phyloP scores from a whole-genome alignment of 1,284 basidiomycete species.

The Cryptococcus sp. region DNA sequence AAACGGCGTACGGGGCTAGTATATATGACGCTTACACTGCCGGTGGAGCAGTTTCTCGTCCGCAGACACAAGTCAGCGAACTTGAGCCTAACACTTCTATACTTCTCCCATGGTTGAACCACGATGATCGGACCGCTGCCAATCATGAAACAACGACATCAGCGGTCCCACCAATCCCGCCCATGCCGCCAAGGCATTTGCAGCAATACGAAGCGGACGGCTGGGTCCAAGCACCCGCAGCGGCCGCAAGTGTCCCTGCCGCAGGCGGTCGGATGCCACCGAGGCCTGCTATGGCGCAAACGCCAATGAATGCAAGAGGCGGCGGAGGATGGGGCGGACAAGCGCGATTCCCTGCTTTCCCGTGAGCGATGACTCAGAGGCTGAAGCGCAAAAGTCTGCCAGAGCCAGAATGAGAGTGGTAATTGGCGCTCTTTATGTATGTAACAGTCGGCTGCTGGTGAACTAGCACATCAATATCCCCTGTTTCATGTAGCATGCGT shows the following conservation, averaged over 20 bases:
- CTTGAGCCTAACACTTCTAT: slow-evolving; percentile 20
- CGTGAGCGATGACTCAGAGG: too few relatives aligned
- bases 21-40: slow-evolving; percentile 10
- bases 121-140: background rate
- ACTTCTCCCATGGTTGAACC: slow-evolving; percentile 20
- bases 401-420: too few relatives aligned
- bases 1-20: slow-evolving; percentile 8
- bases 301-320: background rate
- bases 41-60: slow-evolving; percentile 5
- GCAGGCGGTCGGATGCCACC: slow-evolving; percentile 1
- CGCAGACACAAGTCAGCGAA: slow-evolving; percentile 14
- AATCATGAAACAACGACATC: background rate
- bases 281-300: slow-evolving; percentile 17
- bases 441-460: too few relatives aligned
- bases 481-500: too few relatives aligned
- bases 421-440: too few relatives aligned
- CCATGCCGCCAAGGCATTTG: background rate
- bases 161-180: background rate
- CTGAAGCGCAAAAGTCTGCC: background rate
- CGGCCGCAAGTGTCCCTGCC: background rate
- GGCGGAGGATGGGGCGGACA: too few relatives aligned
- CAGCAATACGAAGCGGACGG: background rate
- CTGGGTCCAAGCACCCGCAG: background rate
- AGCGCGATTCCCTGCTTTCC: too few relatives aligned
- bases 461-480: too few relatives aligned